phyloP scores from a whole-genome alignment of 768 basidiomycete species.

The Tylopilus subfusipes region DNA sequence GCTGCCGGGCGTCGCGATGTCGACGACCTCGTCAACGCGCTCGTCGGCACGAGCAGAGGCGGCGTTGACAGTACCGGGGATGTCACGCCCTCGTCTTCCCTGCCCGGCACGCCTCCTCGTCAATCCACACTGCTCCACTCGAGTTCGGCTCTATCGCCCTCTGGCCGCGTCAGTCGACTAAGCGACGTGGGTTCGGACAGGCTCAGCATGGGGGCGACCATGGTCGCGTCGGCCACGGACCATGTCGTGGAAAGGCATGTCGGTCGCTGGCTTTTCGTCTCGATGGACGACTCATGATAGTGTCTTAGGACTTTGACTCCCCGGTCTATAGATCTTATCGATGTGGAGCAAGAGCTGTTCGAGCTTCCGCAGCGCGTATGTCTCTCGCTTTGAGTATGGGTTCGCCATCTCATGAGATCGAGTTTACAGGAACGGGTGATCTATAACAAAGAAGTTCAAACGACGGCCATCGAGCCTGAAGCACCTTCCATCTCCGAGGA shows the following conservation, averaged over 20 bases:
- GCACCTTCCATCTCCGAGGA: slow-evolving; percentile 55
- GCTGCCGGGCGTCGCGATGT: slow-evolving; percentile 52
- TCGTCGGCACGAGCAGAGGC: slow-evolving; percentile 46
- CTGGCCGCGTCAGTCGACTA: slow-evolving; percentile 66
- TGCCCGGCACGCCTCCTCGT: slow-evolving; percentile 65
- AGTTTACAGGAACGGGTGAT: slow-evolving; percentile 63
- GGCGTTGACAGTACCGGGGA: slow-evolving; percentile 55
- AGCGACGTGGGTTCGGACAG: slow-evolving; percentile 60
- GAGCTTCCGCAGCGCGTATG: slow-evolving; percentile 83
- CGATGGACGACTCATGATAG: slow-evolving; percentile 3
- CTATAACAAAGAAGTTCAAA: slow-evolving; percentile 85
- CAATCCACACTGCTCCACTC: slow-evolving; percentile 38
- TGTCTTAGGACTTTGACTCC: slow-evolving; percentile 55
- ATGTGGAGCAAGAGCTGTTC: slow-evolving; percentile 86
- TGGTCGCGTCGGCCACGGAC: slow-evolving; percentile 55
- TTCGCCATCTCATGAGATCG: not conserved
- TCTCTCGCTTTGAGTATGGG: not conserved
- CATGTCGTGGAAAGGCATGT: slow-evolving; percentile 67
- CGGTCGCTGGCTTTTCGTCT: not conserved
- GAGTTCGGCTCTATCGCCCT: slow-evolving; percentile 37
- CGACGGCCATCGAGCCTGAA: slow-evolving; percentile 59
- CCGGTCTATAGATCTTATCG: slow-evolving; percentile 72
- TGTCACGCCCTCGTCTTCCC: slow-evolving; percentile 66
- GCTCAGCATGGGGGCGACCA: slow-evolving; percentile 41
- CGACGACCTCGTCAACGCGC: slow-evolving; percentile 62